Base-by-base conservation (phyloP, 257 asterid genomes). In the Voacanga thouarsii region DNA sequence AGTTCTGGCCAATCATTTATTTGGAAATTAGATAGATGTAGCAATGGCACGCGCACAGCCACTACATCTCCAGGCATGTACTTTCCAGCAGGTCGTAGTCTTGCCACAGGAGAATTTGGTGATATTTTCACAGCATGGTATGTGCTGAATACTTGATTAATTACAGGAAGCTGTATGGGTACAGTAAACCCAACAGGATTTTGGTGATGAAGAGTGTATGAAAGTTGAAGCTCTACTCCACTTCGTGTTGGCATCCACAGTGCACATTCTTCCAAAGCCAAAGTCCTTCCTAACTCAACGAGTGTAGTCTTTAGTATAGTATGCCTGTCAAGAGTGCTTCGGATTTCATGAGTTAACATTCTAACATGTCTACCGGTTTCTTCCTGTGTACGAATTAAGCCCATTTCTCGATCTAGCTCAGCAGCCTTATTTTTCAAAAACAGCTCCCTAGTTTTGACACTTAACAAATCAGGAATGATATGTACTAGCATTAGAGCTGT, bases 311-410 rank as follows among this genome's bases (percentile, higher is more conserved):
- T 96, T 41, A 96, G 83, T 43, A 96, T 96, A 21, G 99, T 96
- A 70, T 96, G 99, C 79, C 99, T 84, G 80, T 96, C 99, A 59
- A 96, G 98, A 33, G 99, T 96, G 88, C 99, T 96, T 85, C 99
- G 82, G 63, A 96, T 96, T 85, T 96, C 99, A 85, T 93, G 97
- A 64, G 99, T 96, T 19, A 96, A 91, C 99, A 96, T 96, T 84
- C 99, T 89, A 79, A 96, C 99, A 81, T 96, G 98, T 56, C 99
- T 86, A 65, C 99, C 97, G 6, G 99, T 96, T 84, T 96, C 99
- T 77, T 96, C 99, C 83, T 96, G 99, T 28, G 98, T 92, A 24
- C 97, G 98, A 69, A 96, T 96, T 78, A 93, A 84, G 15, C 98
- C 99, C 99, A 96, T 90, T 84, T 96, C 99, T 77, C 97, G 88